Conservation (phyloP, 1,284 basidiomycete genomes). For the Ceratobasidium papillatum region DNA sequence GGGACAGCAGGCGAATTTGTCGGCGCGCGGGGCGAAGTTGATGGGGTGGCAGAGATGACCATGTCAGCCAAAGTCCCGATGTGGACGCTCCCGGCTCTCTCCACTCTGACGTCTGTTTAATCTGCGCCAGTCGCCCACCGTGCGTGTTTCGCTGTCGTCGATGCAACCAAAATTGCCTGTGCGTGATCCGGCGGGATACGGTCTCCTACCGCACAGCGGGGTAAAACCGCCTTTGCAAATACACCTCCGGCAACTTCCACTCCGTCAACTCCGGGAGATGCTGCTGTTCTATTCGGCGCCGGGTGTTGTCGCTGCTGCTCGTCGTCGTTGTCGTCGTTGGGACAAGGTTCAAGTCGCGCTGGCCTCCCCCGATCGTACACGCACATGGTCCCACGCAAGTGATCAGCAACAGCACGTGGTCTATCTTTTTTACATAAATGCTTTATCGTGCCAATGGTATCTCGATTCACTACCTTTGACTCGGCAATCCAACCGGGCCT, state of each 20-base stretch:
- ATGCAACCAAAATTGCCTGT: conserved; percentile 16
- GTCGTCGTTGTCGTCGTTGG: neutral
- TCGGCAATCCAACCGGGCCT: neutral
- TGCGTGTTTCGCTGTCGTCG: neutral
- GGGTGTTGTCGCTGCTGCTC: neutral
- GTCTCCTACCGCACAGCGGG: neutral
- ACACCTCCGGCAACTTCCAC: conserved; percentile 13
- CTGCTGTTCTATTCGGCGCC: neutral
- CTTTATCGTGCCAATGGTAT: neutral
- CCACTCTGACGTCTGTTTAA: neutral
- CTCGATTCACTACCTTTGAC: neutral
- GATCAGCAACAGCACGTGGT: conserved; percentile 30
- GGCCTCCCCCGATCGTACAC: neutral
- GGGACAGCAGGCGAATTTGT: neutral
- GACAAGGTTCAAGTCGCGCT: neutral
- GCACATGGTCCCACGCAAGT: conserved; percentile 21
- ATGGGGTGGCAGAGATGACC: conserved; percentile 10
- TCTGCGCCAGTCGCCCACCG: neutral
- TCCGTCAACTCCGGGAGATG: neutral
- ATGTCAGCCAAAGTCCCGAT: conserved; percentile 24
- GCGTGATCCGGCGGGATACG: conserved; percentile 28
- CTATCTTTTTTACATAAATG: conserved; percentile 13
- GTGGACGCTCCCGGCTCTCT: neutral
- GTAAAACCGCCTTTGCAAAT: neutral
- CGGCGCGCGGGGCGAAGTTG: conserved; percentile 17